phyloP scores from a whole-genome alignment of 2,329 filamentous ascomycete species.

The Talaromyces sp. region DNA sequence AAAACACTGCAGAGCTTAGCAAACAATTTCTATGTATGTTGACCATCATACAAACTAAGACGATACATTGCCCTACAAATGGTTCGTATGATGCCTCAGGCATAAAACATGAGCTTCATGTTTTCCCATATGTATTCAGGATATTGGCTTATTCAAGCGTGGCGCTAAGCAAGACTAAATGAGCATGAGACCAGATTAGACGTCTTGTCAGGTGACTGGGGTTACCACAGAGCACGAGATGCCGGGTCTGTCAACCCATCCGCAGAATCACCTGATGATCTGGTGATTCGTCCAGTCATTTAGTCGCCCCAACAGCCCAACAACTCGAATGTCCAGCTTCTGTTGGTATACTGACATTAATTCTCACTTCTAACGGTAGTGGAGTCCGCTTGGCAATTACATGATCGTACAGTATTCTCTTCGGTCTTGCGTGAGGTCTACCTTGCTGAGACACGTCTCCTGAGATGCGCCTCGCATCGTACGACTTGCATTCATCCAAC shows the following conservation, averaged over 20 bases:
- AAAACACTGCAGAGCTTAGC: neutral
- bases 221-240: conserved; percentile 1
- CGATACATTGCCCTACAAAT: neutral
- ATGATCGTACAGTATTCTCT: neutral
- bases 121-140: too few relatives aligned
- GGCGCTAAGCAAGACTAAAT: neutral
- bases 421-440: neutral
- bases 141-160: too few relatives aligned
- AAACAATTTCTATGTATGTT: too few relatives aligned
- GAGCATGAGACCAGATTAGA: neutral
- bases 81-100: neutral
- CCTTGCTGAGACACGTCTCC: neutral
- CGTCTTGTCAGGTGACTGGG: neutral
- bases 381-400: neutral
- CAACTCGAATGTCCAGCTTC: neutral
- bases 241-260: neutral
- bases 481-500: neutral
- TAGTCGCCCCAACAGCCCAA: too few relatives aligned
- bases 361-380: neutral
- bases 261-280: conserved; percentile 9
- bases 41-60: too few relatives aligned
- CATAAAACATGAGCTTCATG: neutral
- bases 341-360: neutral
- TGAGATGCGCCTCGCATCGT: conserved; percentile 1
- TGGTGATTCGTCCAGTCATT: neutral